phyloP scores from a whole-genome alignment of 345 rosid species.

The Gynandropsis gynandra region DNA sequence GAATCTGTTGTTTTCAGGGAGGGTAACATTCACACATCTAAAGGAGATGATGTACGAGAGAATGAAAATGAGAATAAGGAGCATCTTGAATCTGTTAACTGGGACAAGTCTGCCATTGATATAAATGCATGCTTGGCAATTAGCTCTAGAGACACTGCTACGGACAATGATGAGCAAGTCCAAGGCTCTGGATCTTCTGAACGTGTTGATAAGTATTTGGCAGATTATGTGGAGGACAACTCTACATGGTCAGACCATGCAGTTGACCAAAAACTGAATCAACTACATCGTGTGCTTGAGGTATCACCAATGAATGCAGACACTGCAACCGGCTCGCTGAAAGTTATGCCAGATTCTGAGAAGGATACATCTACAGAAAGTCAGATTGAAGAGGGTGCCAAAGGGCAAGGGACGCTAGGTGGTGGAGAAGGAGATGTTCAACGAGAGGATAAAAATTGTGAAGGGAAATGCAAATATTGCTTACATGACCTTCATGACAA shows the following conservation, averaged over 20 bases:
- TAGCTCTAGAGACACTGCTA: slow-evolving; percentile 17
- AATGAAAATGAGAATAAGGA: slow-evolving; percentile 16
- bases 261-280: too few species aligned
- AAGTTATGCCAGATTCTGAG: too few species aligned
- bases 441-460: too few species aligned
- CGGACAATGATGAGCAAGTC: neutral
- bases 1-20: slow-evolving; percentile 27
- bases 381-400: too few species aligned
- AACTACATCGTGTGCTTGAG: too few species aligned
- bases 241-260: neutral
- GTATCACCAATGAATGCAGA: too few species aligned
- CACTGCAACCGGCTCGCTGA: too few species aligned
- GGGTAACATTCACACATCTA: slow-evolving; percentile 17
- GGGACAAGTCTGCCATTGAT: slow-evolving; percentile 16
- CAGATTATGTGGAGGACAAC: neutral
- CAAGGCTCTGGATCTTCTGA: neutral
- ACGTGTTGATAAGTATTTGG: neutral
- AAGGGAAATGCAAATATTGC: too few species aligned
- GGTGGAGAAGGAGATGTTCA: too few species aligned
- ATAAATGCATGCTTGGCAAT: slow-evolving; percentile 6
- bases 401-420: too few species aligned
- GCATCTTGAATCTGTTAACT: slow-evolving; percentile 4
- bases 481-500: too few species aligned
- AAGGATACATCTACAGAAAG: too few species aligned
- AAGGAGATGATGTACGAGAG: slow-evolving; percentile 12